Conservation (phyloP, 768 basidiomycete genomes). For the Russula dissimulans region DNA sequence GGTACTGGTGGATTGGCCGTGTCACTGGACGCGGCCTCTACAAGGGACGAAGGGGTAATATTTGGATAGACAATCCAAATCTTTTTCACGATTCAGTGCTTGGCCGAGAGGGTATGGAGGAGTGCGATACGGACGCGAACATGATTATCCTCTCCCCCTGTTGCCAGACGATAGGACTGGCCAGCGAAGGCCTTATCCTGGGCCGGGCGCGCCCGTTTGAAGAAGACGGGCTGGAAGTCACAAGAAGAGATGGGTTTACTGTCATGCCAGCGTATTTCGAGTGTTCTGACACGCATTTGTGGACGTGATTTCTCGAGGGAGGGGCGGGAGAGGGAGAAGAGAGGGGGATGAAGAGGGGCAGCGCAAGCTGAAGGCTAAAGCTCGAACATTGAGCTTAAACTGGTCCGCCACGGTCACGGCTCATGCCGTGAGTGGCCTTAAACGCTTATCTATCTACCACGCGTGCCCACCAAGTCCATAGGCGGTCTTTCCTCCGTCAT, state of each 20-base stretch:
- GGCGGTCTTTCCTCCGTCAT: background rate
- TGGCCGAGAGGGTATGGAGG: background rate
- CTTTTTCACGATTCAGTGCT: constrained; percentile 30
- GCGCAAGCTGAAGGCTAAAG: no score
- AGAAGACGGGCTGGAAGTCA: constrained; percentile 85
- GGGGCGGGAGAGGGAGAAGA: background rate
- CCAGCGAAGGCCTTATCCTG: constrained; percentile 48
- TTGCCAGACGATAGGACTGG: constrained; percentile 85
- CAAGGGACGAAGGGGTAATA: constrained; percentile 57
- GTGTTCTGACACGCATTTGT: constrained; percentile 75
- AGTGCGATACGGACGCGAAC: constrained; percentile 64
- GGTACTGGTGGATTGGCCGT: constrained; percentile 28
- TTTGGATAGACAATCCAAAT: constrained; percentile 95
- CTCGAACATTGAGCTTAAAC: constrained; percentile 3
- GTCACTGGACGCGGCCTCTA: constrained; percentile 32
- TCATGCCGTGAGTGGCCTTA: background rate
- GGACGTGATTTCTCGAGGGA: constrained; percentile 11
- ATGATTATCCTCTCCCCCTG: constrained; percentile 94
- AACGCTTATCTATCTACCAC: background rate
- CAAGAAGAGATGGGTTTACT: constrained; percentile 91
- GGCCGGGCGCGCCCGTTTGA: constrained; percentile 68
- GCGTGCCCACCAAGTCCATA: background rate
- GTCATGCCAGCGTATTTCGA: constrained; percentile 97
- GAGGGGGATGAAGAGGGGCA: background rate
- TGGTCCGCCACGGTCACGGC: background rate